Evolutionary conservation across 805 yeast species (phyloP).

Genomic region (Clavispora carvajalis): DNA sequence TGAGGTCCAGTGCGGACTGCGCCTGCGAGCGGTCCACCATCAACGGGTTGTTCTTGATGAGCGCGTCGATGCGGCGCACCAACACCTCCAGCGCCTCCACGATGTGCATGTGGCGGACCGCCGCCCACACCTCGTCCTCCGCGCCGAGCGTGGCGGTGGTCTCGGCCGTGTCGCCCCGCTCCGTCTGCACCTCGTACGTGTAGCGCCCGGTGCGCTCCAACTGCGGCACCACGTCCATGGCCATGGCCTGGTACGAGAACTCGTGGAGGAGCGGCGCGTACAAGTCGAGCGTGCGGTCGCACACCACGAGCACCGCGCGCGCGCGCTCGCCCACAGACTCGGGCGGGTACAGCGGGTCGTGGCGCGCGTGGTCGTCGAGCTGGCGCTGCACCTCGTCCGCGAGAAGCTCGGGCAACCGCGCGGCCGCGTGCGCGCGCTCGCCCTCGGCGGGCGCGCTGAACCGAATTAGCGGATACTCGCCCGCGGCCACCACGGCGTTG

Average conservation of each 20-base stretch:
- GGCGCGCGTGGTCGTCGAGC: conserved; percentile 71
- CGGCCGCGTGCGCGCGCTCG: conserved; percentile 47
- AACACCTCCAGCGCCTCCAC: conserved; percentile 65
- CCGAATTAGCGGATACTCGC: conserved; percentile 85
- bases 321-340: conserved; percentile 49
- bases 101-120: conserved; percentile 68
- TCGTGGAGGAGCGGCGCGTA: conserved; percentile 84
- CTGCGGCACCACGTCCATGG: conserved; percentile 60
- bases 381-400: conserved; percentile 68
- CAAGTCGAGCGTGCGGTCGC: conserved; percentile 81
- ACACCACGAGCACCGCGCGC: conserved; percentile 65
- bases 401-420: conserved; percentile 59
- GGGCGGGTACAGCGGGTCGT: conserved; percentile 59
- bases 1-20: conserved; percentile 62
- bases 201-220: conserved; percentile 42
- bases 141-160: conserved; percentile 41
- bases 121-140: conserved; percentile 64
- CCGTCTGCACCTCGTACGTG: conserved; percentile 53
- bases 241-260: conserved; percentile 87
- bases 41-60: conserved; percentile 68
- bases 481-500: conserved; percentile 68
- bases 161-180: conserved; percentile 32
- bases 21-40: conserved; percentile 65
- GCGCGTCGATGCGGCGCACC: conserved; percentile 52
- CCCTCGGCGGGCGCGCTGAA: conserved; percentile 55